phyloP scores from a whole-genome alignment of 2,329 filamentous ascomycete species.

The Emergomyces africanus region DNA sequence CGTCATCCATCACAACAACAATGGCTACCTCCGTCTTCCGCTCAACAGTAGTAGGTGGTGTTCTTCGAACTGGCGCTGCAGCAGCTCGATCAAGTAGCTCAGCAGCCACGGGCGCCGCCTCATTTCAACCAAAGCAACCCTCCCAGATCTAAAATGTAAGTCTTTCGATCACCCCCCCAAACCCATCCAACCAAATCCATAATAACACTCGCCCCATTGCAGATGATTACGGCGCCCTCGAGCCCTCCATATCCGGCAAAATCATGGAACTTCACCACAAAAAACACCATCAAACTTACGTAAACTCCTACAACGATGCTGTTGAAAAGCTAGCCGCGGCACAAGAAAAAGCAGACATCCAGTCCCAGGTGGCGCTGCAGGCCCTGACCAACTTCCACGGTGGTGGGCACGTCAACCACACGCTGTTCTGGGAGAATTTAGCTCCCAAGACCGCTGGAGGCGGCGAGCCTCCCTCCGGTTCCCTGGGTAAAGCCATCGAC shows the following conservation, averaged over 20 bases:
- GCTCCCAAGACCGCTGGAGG: slow-evolving; percentile 49
- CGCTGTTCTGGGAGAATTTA: slow-evolving; percentile 55
- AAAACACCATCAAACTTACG: slow-evolving; percentile 91
- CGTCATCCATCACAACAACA: slow-evolving; percentile 6
- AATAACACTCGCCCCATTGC: neutral
- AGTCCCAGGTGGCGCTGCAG: slow-evolving; percentile 46
- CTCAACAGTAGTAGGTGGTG: slow-evolving; percentile 56
- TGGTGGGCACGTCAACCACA: slow-evolving; percentile 51
- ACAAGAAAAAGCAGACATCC: slow-evolving; percentile 40
- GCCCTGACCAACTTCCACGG: slow-evolving; percentile 53
- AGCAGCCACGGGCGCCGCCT: slow-evolving; percentile 59
- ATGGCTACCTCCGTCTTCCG: slow-evolving; percentile 73
- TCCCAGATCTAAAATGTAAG: slow-evolving; percentile 72
- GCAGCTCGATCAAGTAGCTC: slow-evolving; percentile 39
- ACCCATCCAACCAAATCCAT: neutral
- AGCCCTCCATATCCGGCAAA: slow-evolving; percentile 68
- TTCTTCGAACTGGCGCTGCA: slow-evolving; percentile 53
- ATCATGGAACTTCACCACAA: slow-evolving; percentile 96
- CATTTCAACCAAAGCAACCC: slow-evolving; percentile 75
- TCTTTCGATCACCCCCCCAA: neutral
- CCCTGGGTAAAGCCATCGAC: slow-evolving; percentile 46
- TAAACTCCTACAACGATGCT: slow-evolving; percentile 75
- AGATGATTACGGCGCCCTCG: slow-evolving; percentile 97
- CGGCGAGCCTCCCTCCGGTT: slow-evolving; percentile 48
- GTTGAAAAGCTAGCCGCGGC: slow-evolving; percentile 56